Conservation (phyloP, 768 basidiomycete species). For the Phylloporus rhodoxanthus region DNA sequence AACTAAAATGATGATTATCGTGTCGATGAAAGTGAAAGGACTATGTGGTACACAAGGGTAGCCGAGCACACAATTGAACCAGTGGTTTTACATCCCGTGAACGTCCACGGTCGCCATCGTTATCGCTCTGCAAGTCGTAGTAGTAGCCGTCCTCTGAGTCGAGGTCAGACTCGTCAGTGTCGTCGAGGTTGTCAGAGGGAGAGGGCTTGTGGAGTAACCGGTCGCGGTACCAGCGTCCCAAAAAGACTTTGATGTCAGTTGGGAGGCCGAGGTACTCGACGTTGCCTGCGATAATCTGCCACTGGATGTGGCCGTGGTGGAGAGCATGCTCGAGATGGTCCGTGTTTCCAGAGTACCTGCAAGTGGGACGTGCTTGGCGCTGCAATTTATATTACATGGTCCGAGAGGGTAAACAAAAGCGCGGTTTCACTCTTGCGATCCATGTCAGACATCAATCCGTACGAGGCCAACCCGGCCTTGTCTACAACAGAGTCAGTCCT, state of each 20-base stretch:
- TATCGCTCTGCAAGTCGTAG: constrained; percentile 30
- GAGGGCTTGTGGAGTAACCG: constrained; percentile 42
- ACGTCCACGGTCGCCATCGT: constrained; percentile 39
- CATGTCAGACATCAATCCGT: constrained; percentile 50
- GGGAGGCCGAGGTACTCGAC: constrained; percentile 82
- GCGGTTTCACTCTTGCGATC: neutral
- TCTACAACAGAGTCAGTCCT: constrained; percentile 69
- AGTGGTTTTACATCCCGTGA: constrained; percentile 37
- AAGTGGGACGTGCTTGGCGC: neutral
- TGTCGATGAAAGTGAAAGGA: neutral
- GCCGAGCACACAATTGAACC: constrained; percentile 27
- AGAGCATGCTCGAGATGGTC: constrained; percentile 63
- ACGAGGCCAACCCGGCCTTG: constrained; percentile 62
- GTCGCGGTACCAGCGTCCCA: constrained; percentile 67
- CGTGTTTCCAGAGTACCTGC: constrained; percentile 73
- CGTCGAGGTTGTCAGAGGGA: neutral
- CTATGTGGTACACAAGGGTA: constrained; percentile 15
- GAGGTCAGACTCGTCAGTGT: constrained; percentile 30
- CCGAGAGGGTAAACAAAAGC: neutral
- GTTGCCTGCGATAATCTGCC: constrained; percentile 86
- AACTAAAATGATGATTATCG: neutral
- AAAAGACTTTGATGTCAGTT: constrained; percentile 68
- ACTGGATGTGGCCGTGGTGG: constrained; percentile 56
- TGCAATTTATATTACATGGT: too few relatives aligned
- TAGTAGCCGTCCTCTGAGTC: constrained; percentile 20